phyloP scores from a whole-genome alignment of 768 basidiomycete species.

The Boletus reticulatus region DNA sequence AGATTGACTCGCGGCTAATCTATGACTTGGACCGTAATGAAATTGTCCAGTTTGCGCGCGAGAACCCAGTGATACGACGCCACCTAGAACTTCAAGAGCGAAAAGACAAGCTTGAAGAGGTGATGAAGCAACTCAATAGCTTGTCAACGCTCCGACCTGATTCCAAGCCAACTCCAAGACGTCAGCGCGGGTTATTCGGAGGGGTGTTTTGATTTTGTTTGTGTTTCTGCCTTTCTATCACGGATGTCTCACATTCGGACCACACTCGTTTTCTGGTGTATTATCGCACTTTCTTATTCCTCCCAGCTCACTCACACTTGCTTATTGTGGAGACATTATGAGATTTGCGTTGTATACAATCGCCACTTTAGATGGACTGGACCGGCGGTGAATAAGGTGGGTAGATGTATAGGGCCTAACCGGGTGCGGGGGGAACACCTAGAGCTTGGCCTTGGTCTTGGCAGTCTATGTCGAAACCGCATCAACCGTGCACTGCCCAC shows the following conservation, averaged over 20 bases:
- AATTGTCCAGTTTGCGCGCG: conserved; percentile 88
- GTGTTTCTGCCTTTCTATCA: too few relatives aligned
- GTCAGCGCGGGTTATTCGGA: conserved; percentile 78
- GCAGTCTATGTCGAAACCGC: conserved; percentile 22
- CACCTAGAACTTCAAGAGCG: conserved; percentile 95
- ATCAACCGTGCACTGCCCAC: background rate
- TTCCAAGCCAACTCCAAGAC: conserved; percentile 66
- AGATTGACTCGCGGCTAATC: conserved; percentile 90
- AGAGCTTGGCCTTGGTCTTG: conserved; percentile 43
- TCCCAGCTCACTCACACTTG: background rate
- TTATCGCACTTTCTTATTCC: background rate
- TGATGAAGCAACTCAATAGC: conserved; percentile 94
- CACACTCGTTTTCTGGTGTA: conserved; percentile 7
- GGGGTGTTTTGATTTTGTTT: conserved; percentile 60
- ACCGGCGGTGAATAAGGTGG: background rate
- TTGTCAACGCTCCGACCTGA: conserved; percentile 87
- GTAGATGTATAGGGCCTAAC: background rate
- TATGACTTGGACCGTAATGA: conserved; percentile 93
- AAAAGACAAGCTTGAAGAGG: conserved; percentile 97
- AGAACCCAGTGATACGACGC: conserved; percentile 84
- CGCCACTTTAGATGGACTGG: conserved; percentile 14
- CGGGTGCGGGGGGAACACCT: conserved; percentile 2
- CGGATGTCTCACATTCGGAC: background rate
- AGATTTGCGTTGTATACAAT: conserved; percentile 9
- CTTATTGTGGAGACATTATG: background rate